These are phyloP conservation scores for Chrysanthemum lavandulifolium DNA, from an alignment of 129 eudicot genomes.

Conservation along the genomic window DNA sequence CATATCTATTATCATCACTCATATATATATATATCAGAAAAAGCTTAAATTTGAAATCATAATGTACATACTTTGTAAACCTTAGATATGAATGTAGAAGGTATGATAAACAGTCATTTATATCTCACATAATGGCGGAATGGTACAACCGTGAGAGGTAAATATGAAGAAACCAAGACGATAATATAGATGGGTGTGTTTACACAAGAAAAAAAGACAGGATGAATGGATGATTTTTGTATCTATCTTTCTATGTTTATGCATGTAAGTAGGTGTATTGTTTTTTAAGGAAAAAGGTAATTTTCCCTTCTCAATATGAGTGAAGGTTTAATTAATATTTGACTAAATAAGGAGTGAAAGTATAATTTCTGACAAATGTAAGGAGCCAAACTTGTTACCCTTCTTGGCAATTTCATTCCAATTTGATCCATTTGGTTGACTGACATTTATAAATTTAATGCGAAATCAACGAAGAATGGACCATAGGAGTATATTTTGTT, in stretches of 20 bases:
- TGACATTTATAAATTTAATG: constrained; percentile 13
- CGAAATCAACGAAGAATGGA: neutral
- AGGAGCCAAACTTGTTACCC: too few species aligned
- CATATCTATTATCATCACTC: constrained; percentile 1
- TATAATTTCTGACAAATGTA: too few species aligned
- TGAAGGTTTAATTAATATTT: too few species aligned
- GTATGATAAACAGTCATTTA: neutral
- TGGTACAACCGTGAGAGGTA: constrained; percentile 1
- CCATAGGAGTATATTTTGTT: constrained; percentile 1
- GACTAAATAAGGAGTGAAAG: too few species aligned
- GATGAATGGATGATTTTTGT: neutral
- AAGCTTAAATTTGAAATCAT: neutral
- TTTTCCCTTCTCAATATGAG: too few species aligned
- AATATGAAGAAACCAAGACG: constrained; percentile 3
- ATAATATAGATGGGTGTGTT: neutral
- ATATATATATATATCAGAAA: neutral
- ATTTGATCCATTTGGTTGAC: constrained; percentile 4
- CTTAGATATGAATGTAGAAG: constrained; percentile 5
- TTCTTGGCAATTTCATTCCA: too few species aligned
- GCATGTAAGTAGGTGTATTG: constrained; percentile 8
- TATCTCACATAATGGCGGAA: neutral
- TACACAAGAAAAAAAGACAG: neutral
- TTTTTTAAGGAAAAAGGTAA: neutral
- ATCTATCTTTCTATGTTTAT: neutral
- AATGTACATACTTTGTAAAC: neutral